Evolutionary conservation across 805 yeast genomes (phyloP).

Genomic region (Saturnispora saitoi): DNA sequence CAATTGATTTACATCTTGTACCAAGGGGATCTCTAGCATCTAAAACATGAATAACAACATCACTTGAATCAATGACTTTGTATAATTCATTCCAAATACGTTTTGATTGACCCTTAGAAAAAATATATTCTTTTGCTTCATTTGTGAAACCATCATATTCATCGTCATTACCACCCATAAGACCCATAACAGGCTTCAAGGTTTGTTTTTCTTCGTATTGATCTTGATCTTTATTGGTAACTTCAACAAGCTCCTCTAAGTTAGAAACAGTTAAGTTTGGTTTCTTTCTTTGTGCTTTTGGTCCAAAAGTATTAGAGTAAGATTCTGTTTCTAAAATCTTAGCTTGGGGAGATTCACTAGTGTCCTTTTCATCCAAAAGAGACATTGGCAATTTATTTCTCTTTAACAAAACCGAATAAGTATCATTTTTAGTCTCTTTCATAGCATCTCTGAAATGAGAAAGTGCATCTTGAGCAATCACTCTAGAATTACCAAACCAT

Average conservation of each 20-base stretch:
- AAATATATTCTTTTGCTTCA: constrained; percentile 92
- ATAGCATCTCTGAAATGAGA: constrained; percentile 90
- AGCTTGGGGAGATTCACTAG: constrained; percentile 66
- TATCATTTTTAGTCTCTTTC: constrained; percentile 73
- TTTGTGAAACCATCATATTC: constrained; percentile 81
- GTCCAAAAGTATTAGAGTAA: constrained; percentile 78
- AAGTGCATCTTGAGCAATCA: constrained; percentile 93
- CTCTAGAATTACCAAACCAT: constrained; percentile 98
- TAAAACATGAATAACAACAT: constrained; percentile 90
- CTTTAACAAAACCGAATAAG: constrained; percentile 77
- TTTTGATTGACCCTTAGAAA: constrained; percentile 94
- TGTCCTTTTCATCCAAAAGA: constrained; percentile 76
- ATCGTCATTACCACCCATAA: constrained; percentile 57
- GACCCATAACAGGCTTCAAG: constrained; percentile 63
- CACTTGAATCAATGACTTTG: constrained; percentile 95
- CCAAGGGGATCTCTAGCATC: constrained; percentile 98
- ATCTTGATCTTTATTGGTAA: constrained; percentile 48
- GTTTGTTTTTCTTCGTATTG: constrained; percentile 69
- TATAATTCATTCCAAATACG: constrained; percentile 98
- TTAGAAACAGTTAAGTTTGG: constrained; percentile 71
- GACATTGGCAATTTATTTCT: constrained; percentile 96
- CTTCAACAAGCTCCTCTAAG: constrained; percentile 66
- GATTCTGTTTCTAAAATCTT: constrained; percentile 85
- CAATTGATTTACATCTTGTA: constrained; percentile 88
- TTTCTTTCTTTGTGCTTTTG: constrained; percentile 87